Percentiles rank a stretch among this genome's conserved stretches.
Conservation (phyloP, 768 basidiomycete genomes). For the Trametes sanguinea region DNA sequence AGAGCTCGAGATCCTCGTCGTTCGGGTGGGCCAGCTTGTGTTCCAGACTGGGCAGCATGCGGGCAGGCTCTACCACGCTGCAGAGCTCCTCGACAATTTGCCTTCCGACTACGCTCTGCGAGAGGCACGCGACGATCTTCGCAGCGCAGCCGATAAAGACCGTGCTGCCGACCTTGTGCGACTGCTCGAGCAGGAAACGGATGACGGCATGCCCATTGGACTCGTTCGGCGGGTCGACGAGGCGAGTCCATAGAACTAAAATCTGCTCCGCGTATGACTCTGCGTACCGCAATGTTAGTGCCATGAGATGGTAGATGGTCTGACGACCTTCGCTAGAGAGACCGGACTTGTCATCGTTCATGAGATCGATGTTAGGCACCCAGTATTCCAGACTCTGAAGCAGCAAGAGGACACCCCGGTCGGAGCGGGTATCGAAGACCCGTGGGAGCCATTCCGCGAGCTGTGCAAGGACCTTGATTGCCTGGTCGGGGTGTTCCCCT, state of each 20-base stretch:
- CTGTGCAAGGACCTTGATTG: conserved; percentile 65
- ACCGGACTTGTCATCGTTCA: conserved; percentile 56
- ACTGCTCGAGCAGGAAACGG: conserved; percentile 85
- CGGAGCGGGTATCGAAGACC: conserved; percentile 52
- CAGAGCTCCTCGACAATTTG: conserved; percentile 84
- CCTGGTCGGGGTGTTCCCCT: conserved; percentile 69
- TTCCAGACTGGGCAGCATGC: conserved; percentile 79
- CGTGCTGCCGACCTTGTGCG: conserved; percentile 77
- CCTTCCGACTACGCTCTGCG: conserved; percentile 70
- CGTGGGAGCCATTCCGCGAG: conserved; percentile 73
- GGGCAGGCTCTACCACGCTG: conserved; percentile 77
- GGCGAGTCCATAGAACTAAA: conserved; percentile 71
- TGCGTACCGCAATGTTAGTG: conserved; percentile 76
- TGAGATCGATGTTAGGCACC: conserved; percentile 75
- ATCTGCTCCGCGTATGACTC: conserved; percentile 80
- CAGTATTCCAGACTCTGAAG: conserved; percentile 83
- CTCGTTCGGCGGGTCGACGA: conserved; percentile 71
- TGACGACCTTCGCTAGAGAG: conserved; percentile 61
- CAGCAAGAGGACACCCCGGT: conserved; percentile 54
- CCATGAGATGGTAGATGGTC: conserved; percentile 78
- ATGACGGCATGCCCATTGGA: conserved; percentile 79
- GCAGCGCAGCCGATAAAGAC: conserved; percentile 79
- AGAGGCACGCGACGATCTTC: conserved; percentile 81
- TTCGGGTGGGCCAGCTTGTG: conserved; percentile 65
- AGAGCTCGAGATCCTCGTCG: conserved; percentile 69